Conservation (phyloP, 352 stramenopile species). For the Phytophthora pluvialis region DNA sequence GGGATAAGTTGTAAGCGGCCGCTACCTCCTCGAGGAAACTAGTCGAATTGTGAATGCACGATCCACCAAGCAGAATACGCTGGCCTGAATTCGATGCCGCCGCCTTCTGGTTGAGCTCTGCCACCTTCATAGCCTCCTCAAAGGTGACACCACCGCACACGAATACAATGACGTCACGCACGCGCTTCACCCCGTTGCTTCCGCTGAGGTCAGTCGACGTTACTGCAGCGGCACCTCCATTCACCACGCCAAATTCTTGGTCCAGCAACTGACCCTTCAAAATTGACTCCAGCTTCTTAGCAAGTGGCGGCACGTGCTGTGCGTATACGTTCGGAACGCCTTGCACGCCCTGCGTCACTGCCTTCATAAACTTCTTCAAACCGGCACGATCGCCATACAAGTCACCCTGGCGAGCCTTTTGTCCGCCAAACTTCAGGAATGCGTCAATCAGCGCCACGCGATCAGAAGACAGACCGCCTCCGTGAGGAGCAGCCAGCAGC, state of each 20-base stretch:
- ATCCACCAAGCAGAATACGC: constrained; percentile 95
- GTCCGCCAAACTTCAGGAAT: constrained; percentile 77
- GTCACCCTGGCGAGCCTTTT: constrained; percentile 68
- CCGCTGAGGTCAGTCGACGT: constrained; percentile 67
- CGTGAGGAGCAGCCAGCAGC: constrained; percentile 47
- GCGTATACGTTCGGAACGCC: constrained; percentile 98
- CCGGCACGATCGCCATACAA: constrained; percentile 81
- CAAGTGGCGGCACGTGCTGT: constrained; percentile 97
- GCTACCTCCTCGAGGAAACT: constrained; percentile 96
- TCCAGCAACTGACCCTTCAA: constrained; percentile 83
- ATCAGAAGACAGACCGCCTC: constrained; percentile 47
- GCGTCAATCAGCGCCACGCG: constrained; percentile 66
- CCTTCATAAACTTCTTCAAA: constrained; percentile 89
- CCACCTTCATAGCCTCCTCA: constrained; percentile 98
- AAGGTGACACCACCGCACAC: constrained; percentile 98
- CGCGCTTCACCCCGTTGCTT: constrained; percentile 94
- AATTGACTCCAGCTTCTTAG: constrained; percentile 92
- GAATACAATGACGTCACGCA: constrained; percentile 98
- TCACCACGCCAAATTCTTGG: constrained; percentile 95
- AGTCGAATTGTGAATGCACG: constrained; percentile 97
- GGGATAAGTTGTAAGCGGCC: constrained; percentile 58
- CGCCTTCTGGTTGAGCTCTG: constrained; percentile 94
- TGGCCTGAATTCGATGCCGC: constrained; percentile 65
- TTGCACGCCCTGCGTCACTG: constrained; percentile 95
- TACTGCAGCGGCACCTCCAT: constrained; percentile 65